Base-by-base conservation (phyloP, 305 asterid genomes). In the Andrographis paniculata region DNA sequence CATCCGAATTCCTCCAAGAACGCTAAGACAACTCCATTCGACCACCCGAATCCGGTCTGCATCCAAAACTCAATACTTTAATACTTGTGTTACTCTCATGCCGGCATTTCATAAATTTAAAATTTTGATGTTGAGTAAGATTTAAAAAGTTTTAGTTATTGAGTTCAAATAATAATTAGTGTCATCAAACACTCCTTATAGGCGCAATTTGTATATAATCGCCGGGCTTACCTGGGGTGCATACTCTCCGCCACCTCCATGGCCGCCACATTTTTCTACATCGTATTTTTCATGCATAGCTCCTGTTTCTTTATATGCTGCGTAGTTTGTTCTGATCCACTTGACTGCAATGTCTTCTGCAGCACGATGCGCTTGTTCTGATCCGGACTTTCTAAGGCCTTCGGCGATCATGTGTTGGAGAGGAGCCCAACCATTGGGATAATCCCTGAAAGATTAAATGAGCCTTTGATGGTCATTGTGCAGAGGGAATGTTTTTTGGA, bases 21-120 rank as follows among this genome's bases (percentile, higher is more conserved):
- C 6, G 93, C 81, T 53, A 91, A 64, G 2, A 83, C 85, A 17
- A 83, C 89, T 51, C 99, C 99, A 56, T 91, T 91, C 5, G 99
- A 66, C 99, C 99, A 91, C 0, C 99, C 96, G 35, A 91, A 91
- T 40, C 99, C 99, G 17, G 95, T 91, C 99, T 91, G 82, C 69
- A 18, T 16, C 17, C 12, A 44, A 11, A 20, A 18, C 18, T 9
- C 20, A 15, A 28, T 27, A 38, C 1, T 1, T 15, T 16, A 33
- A 2, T 20, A 15, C 20, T 14, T 22, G 3, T n/a, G n/a, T n/a
- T n/a, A n/a, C n/a, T n/a, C n/a, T n/a, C n/a, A n/a, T n/a, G n/a
- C n/a, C n/a, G n/a, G n/a, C n/a, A n/a, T n/a, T n/a, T n/a, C n/a
- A n/a, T n/a, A n/a, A n/a, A n/a, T n/a, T n/a, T n/a, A n/a, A n/a